phyloP scores from a whole-genome alignment of 2,329 filamentous ascomycete species.

The Colletotrichum melonis region DNA sequence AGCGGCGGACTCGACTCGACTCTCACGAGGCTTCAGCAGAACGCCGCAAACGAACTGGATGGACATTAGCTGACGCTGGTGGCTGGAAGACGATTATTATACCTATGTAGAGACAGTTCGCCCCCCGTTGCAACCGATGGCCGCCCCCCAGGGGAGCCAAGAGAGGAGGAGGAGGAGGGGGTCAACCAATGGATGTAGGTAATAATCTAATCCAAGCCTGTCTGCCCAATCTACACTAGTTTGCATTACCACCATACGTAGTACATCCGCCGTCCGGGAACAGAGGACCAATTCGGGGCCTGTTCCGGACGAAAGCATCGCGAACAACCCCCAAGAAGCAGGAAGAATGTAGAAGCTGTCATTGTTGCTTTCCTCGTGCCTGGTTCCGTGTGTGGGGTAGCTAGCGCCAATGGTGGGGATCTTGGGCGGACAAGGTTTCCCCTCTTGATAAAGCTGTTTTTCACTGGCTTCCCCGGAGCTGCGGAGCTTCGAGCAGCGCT shows the following conservation, averaged over 20 bases:
- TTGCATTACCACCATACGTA: not conserved
- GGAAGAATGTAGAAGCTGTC: not conserved
- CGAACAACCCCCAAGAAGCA: not conserved
- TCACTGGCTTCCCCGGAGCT: not conserved
- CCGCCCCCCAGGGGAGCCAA: too few relatives aligned
- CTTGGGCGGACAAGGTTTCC: not conserved
- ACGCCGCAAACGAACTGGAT: not conserved
- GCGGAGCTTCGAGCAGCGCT: not conserved
- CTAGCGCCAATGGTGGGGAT: conserved; percentile 3
- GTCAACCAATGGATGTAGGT: not conserved
- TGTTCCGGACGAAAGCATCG: not conserved
- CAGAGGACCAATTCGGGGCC: not conserved
- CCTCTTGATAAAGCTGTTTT: not conserved
- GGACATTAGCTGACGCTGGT: not conserved
- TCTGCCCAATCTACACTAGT: not conserved
- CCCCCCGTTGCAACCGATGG: too few relatives aligned
- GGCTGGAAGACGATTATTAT: not conserved
- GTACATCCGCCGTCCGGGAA: not conserved
- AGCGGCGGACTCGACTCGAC: too few relatives aligned
- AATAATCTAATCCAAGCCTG: not conserved
- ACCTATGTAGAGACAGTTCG: not conserved
- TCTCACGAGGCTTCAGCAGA: not conserved
- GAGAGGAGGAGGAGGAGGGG: not conserved
- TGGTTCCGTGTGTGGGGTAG: conserved; percentile 5
- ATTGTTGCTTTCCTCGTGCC: not conserved